These are phyloP conservation scores for Aschersonia sp. DNA, from an alignment of 2,329 filamentous ascomycete species.

Conservation along the genomic window DNA sequence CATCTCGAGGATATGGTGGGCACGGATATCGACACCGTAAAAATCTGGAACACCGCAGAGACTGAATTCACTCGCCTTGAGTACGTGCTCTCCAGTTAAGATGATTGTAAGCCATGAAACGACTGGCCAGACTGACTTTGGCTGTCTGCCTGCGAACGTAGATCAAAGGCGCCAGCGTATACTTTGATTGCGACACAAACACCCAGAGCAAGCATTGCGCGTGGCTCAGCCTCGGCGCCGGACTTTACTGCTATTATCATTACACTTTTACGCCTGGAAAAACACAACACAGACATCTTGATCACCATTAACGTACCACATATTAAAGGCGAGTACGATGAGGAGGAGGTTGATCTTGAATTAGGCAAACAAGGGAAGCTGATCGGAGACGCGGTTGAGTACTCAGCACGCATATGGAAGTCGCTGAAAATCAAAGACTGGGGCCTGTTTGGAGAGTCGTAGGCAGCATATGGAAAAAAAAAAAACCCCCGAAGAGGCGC, in stretches of 20 bases:
- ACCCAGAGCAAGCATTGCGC: slow-evolving; percentile 18
- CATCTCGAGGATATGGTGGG: slow-evolving; percentile 58
- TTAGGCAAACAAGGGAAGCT: slow-evolving; percentile 51
- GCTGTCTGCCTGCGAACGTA: slow-evolving; percentile 3
- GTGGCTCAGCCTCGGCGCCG: slow-evolving; percentile 23
- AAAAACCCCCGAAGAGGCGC: too few relatives aligned
- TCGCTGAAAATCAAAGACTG: slow-evolving; percentile 71
- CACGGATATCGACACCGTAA: slow-evolving; percentile 45
- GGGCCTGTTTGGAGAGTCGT: slow-evolving; percentile 45
- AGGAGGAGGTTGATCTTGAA: slow-evolving; percentile 55
- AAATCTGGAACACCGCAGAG: slow-evolving; percentile 51
- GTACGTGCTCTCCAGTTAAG: slow-evolving; percentile 17
- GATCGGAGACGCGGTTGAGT: slow-evolving; percentile 54
- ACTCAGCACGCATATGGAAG: slow-evolving; percentile 52
- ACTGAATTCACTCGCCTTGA: slow-evolving; percentile 42
- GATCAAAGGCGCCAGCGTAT: slow-evolving; percentile 41
- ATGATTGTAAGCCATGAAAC: too few relatives aligned
- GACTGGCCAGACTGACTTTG: too few relatives aligned
- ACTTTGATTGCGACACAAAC: slow-evolving; percentile 56
- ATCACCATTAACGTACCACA: slow-evolving; percentile 83
- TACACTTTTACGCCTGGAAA: slow-evolving; percentile 61
- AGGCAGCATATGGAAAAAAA: neutral
- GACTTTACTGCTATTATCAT: slow-evolving; percentile 66
- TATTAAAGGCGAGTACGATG: slow-evolving; percentile 57
- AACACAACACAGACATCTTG: slow-evolving; percentile 64